phyloP scores from a whole-genome alignment of 176 grass and related monocot species.

The Chloris gayana region DNA sequence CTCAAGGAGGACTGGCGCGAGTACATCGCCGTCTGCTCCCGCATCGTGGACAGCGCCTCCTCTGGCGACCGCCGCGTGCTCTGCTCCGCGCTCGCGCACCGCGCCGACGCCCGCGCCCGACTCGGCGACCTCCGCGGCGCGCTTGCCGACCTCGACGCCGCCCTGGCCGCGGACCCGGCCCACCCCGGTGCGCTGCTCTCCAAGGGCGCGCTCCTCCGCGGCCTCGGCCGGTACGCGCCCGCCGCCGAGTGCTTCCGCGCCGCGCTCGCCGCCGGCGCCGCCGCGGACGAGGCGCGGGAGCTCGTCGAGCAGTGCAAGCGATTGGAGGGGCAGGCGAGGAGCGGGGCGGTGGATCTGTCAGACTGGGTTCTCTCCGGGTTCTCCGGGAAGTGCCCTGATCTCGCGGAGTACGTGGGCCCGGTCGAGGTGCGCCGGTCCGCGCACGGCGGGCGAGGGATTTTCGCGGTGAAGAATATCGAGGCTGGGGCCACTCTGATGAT shows the following conservation, averaged over 20 bases:
- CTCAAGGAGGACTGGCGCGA: slow-evolving; percentile 80
- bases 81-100: slow-evolving; percentile 60
- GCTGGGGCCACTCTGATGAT: slow-evolving; percentile 61
- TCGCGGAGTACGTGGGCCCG: slow-evolving; percentile 67
- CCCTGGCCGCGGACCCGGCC: slow-evolving; percentile 53
- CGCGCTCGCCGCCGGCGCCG: slow-evolving; percentile 22
- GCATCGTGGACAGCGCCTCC: slow-evolving; percentile 44
- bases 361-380: slow-evolving; percentile 71
- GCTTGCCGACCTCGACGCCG: slow-evolving; percentile 61
- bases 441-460: slow-evolving; percentile 61
- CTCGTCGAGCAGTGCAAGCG: slow-evolving; percentile 57
- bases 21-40: slow-evolving; percentile 74
- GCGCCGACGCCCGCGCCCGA: slow-evolving; percentile 68
- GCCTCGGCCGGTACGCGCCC: slow-evolving; percentile 52
- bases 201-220: slow-evolving; percentile 72
- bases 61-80: slow-evolving; percentile 49
- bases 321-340: slow-evolving; percentile 66
- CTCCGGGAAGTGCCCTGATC: slow-evolving; percentile 58
- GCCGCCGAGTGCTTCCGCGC: slow-evolving; percentile 66
- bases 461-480: slow-evolving; percentile 64
- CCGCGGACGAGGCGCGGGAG: slow-evolving; percentile 42
- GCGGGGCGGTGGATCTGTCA: slow-evolving; percentile 64
- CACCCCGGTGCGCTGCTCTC: slow-evolving; percentile 62
- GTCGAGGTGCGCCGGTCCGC: slow-evolving; percentile 64
- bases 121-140: slow-evolving; percentile 51